Percentiles rank a stretch among this genome's conserved stretches.
Evolutionary conservation across 2,329 filamentous ascomycete species (phyloP).

Genomic region (Alternaria brassicae): DNA sequence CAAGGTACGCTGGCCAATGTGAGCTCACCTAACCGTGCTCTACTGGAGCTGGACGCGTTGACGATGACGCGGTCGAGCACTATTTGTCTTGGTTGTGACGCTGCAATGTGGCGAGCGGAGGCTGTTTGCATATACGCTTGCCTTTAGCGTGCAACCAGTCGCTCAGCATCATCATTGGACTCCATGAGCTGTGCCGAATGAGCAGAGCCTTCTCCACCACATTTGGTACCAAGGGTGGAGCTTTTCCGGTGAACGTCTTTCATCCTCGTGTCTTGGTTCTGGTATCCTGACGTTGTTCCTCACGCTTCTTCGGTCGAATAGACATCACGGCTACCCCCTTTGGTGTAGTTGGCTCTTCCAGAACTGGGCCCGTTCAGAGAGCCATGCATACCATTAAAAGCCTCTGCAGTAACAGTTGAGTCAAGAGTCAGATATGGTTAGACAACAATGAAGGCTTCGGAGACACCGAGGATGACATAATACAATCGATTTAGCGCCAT

Average conservation of each 20-base stretch:
- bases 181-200: background rate
- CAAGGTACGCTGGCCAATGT: constrained; percentile 2
- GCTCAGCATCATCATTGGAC: background rate
- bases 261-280: constrained; percentile 5
- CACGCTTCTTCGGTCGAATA: constrained; percentile 8
- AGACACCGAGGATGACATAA: background rate
- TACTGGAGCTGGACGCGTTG: background rate
- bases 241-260: constrained; percentile 8
- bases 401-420: background rate
- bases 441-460: background rate
- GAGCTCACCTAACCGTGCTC: background rate
- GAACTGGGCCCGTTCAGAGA: background rate
- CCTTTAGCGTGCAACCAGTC: no score
- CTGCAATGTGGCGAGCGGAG: constrained; percentile 3
- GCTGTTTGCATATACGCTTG: constrained; percentile 8
- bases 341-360: constrained; percentile 5
- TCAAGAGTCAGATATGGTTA: background rate
- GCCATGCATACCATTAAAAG: constrained; percentile 1
- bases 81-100: constrained; percentile 5
- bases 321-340: constrained; percentile 3
- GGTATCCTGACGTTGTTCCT: background rate
- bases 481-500: constrained; percentile 6
- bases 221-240: constrained; percentile 1
- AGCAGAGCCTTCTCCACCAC: constrained; percentile 4
- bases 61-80: background rate